Conservation (phyloP, 495 filamentous ascomycete genomes). For the Daldinia concentrica region DNA sequence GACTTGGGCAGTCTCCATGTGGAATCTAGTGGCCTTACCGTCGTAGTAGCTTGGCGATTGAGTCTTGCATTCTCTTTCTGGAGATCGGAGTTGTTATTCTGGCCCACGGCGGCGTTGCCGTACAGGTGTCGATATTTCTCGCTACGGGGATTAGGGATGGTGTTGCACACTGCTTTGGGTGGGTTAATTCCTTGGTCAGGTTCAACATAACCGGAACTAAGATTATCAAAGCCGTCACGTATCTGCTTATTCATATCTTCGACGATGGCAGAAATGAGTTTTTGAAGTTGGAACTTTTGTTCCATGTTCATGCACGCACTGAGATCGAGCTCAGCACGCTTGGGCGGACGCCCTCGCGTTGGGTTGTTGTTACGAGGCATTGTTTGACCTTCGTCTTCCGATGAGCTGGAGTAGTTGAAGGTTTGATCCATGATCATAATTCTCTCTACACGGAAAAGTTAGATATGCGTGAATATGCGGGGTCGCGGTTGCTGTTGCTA, state of each 20-base stretch:
- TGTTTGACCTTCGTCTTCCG: conserved; percentile 37
- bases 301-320: conserved; percentile 31
- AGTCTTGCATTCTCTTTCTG: conserved; percentile 26
- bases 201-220: conserved; percentile 29
- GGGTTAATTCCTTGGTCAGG: conserved; percentile 38
- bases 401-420: conserved; percentile 20
- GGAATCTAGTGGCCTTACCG: conserved; percentile 3
- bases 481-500: neutral
- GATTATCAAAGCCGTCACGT: conserved; percentile 56
- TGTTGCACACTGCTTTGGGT: conserved; percentile 21
- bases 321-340: conserved; percentile 36
- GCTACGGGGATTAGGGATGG: conserved; percentile 40
- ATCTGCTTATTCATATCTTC: conserved; percentile 61
- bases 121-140: conserved; percentile 41
- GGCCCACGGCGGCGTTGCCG: conserved; percentile 16
- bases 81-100: neutral
- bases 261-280: conserved; percentile 55
- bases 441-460: neutral
- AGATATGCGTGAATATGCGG: neutral
- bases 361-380: conserved; percentile 34
- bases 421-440: neutral
- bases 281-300: conserved; percentile 37
- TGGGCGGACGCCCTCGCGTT: conserved; percentile 13
- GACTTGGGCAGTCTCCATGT: conserved; percentile 32
- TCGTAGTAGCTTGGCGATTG: conserved; percentile 3